Conservation (phyloP, 1,139 yeast species). For the Geotrichum phurueaensis region DNA sequence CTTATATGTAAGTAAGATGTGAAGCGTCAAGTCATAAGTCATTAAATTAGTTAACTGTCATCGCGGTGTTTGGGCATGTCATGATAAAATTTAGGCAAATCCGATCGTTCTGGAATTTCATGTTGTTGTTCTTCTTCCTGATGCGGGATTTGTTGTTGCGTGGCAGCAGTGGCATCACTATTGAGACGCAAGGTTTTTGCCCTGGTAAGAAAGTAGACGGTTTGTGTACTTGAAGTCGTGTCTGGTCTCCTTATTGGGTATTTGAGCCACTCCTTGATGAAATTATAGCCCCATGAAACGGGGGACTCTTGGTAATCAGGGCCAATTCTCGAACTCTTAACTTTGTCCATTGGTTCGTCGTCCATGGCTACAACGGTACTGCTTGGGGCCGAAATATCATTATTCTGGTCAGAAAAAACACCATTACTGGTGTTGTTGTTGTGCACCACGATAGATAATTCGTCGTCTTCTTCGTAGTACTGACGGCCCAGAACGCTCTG, state of each 20-base stretch:
- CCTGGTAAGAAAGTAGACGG: neutral
- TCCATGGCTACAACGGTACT: neutral
- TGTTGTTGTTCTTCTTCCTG: neutral
- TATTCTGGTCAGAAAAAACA: neutral
- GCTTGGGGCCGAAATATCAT: neutral
- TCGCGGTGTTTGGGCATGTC: neutral
- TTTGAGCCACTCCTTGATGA: constrained; percentile 8
- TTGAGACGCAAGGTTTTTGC: neutral
- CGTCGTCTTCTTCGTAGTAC: constrained; percentile 54
- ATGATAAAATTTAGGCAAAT: neutral
- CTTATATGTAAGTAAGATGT: neutral
- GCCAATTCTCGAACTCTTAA: neutral
- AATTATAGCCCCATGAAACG: neutral
- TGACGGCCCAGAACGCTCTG: constrained; percentile 74
- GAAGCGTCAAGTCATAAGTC: neutral
- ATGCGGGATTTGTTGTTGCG: neutral
- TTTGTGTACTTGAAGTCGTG: constrained; percentile 9
- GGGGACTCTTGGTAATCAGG: neutral
- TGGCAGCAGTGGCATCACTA: neutral
- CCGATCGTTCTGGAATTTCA: neutral
- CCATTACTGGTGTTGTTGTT: neutral
- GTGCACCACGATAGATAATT: neutral
- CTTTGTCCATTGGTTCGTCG: neutral
- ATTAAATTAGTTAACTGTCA: neutral
- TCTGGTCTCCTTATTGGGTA: constrained; percentile 12